Evolutionary conservation across 306 rosid species (phyloP), one percentile per base, ranked within the genome.

Genomic region (Acacia crassicarpa): DNA sequence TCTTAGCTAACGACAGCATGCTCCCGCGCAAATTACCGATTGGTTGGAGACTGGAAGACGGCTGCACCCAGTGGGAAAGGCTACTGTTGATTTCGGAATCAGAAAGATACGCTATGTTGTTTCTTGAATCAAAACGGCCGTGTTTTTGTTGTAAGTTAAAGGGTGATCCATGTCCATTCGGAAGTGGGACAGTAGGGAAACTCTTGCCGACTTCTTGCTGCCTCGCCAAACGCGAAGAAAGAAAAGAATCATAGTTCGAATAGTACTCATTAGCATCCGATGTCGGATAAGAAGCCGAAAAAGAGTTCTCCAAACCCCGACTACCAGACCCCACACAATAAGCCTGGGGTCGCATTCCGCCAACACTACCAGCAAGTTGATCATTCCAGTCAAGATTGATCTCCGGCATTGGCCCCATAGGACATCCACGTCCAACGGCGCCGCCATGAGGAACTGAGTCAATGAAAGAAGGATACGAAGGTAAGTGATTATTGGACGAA

Each of bases 1-100:
- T 86, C 78, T 58, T 90, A 0, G 93, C 88, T n/a, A 91, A 4
- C 8, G 11, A 6, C 69, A 46, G 38, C 25, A 93, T 61, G 67
- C 30, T 84, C 3, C 89, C 88, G 0, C 77, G 65, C 45, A 82
- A 59, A 79, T 61, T 54, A 22, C 70, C 59, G 65, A 82, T 23
- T 6, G 85, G 44, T 14, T 63, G 40, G 19, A 11, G 66, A 32
- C 3, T 38, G 27, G 62, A 32, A 27, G 84, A 54, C 5, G 80
- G 73, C 46, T 25, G 71, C 40, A 77, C 73, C 80, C 85, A 84
- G 35, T 27, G 74, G 25, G 54, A 8, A 3, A 23, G 51, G 30
- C 82, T 25, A 40, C 65, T 75, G 54, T 45, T 30, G 5, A 63
- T 22, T 72, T 17, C 22, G 71, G 53, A 45, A 83, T 75, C 38